Evolutionary conservation across 2,329 filamentous ascomycete species (phyloP).

Genomic region (Aquanectria penicillioides): DNA sequence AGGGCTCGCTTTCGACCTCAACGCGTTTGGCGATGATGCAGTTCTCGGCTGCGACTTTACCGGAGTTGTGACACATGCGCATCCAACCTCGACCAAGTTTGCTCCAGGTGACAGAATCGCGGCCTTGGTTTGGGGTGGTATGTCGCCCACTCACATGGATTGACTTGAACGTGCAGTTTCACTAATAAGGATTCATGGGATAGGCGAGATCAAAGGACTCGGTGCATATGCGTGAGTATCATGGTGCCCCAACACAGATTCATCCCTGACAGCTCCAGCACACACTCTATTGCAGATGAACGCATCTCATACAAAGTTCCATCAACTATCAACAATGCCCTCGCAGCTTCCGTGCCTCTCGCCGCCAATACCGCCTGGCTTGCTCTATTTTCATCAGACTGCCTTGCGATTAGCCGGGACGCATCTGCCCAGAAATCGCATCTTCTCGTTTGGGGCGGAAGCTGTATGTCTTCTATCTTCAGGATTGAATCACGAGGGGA

Average conservation of each 20-base stretch:
- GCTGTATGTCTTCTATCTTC: constrained; percentile 41
- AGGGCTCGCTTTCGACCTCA: constrained; percentile 46
- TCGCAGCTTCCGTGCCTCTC: constrained; percentile 50
- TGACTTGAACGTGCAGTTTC: background rate
- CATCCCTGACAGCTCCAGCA: constrained; percentile 26
- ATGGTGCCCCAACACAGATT: fast-evolving
- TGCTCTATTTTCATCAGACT: constrained; percentile 49
- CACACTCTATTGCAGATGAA: constrained; percentile 52
- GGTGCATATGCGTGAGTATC: constrained; percentile 45
- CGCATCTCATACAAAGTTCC: constrained; percentile 52
- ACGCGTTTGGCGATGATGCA: constrained; percentile 50
- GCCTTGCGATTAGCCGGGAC: constrained; percentile 42
- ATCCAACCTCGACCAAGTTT: constrained; percentile 31
- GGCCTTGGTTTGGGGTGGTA: constrained; percentile 42
- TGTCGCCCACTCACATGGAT: background rate
- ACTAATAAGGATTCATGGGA: background rate
- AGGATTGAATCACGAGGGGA: no score
- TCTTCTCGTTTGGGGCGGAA: constrained; percentile 54
- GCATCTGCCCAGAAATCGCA: background rate
- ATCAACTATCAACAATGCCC: constrained; percentile 25
- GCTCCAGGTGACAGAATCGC: constrained; percentile 29
- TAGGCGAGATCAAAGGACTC: constrained; percentile 40
- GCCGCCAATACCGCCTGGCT: constrained; percentile 51
- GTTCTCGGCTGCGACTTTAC: constrained; percentile 51
- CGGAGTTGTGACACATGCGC: constrained; percentile 46